These are phyloP conservation scores for Exophiala phaeomuriformis DNA, from an alignment of 2,329 filamentous ascomycete genomes.

Conservation along the genomic window DNA sequence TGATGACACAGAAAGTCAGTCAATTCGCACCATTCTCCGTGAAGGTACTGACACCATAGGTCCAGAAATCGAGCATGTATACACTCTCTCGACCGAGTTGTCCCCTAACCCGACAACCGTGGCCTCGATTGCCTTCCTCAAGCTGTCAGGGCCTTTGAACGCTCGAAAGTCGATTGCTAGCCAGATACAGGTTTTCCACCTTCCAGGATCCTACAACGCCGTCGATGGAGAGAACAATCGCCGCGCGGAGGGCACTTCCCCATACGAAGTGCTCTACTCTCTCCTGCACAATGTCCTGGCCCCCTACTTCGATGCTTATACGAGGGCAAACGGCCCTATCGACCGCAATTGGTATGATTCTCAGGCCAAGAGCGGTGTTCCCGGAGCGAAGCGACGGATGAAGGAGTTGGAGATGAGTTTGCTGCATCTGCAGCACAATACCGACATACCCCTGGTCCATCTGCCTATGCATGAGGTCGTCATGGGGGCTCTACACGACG, in stretches of 20 bases:
- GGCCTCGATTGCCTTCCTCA: constrained; percentile 80
- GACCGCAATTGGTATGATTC: constrained; percentile 69
- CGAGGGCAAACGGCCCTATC: constrained; percentile 65
- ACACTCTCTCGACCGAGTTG: constrained; percentile 75
- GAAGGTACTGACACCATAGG: constrained; percentile 26
- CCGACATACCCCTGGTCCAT: constrained; percentile 89
- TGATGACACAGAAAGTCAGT: constrained; percentile 30
- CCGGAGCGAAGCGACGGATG: constrained; percentile 94
- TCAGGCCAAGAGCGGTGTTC: constrained; percentile 88
- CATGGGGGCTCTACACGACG: constrained; percentile 74
- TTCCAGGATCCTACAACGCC: constrained; percentile 61
- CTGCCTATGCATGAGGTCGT: constrained; percentile 84
- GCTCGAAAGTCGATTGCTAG: constrained; percentile 70
- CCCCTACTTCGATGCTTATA: constrained; percentile 96
- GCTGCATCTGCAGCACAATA: constrained; percentile 90
- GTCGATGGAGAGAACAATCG: constrained; percentile 32
- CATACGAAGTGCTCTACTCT: constrained; percentile 87
- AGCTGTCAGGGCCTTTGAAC: constrained; percentile 82
- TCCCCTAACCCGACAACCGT: constrained; percentile 71
- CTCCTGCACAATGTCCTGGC: constrained; percentile 84
- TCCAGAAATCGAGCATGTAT: constrained; percentile 52
- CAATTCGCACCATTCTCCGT: constrained; percentile 1
- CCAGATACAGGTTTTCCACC: constrained; percentile 87
- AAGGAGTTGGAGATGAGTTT: constrained; percentile 88
- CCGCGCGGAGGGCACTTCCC: constrained; percentile 68